Evolutionary conservation across 306 rosid species (phyloP).

Genomic region (Hippophae rhamnoides): DNA sequence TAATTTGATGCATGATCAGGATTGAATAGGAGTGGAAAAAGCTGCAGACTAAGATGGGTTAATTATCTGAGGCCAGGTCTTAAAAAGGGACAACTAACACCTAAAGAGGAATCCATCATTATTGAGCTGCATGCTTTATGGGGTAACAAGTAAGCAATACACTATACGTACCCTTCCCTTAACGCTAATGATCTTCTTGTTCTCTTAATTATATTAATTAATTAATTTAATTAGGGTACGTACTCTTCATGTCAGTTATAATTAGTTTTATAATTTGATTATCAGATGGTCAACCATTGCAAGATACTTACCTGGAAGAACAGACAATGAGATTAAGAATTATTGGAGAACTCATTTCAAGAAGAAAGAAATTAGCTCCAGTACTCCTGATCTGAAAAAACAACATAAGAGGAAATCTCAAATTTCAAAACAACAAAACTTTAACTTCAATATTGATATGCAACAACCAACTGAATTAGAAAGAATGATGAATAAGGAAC

Average conservation of each 20-base stretch:
- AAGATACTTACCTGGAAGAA: slow-evolving; percentile 67
- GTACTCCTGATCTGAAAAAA: slow-evolving; percentile 9
- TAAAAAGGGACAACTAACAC: slow-evolving; percentile 53
- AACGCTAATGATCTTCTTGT: background rate
- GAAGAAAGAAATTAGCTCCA: slow-evolving; percentile 30
- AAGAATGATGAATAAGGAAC: background rate
- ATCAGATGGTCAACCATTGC: slow-evolving; percentile 77
- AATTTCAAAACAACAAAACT: slow-evolving; percentile 14
- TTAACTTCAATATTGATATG: background rate
- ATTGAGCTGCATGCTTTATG: slow-evolving; percentile 53
- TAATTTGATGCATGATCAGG: slow-evolving; percentile 22
- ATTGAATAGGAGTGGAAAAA: slow-evolving; percentile 61
- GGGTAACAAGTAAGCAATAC: slow-evolving; percentile 52
- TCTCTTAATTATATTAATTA: too few species aligned
- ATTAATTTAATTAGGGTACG: too few species aligned
- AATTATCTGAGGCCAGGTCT: slow-evolving; percentile 73
- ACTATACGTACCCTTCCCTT: background rate
- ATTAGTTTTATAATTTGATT: too few species aligned
- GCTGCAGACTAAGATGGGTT: slow-evolving; percentile 80
- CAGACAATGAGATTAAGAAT: slow-evolving; percentile 71
- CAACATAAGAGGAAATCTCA: slow-evolving; percentile 24
- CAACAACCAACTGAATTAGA: slow-evolving; percentile 7
- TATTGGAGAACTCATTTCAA: slow-evolving; percentile 69
- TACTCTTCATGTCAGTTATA: too few species aligned
- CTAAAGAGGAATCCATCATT: slow-evolving; percentile 53